phyloP scores from a whole-genome alignment of 768 basidiomycete genomes.

The Serpula lacrymans region DNA sequence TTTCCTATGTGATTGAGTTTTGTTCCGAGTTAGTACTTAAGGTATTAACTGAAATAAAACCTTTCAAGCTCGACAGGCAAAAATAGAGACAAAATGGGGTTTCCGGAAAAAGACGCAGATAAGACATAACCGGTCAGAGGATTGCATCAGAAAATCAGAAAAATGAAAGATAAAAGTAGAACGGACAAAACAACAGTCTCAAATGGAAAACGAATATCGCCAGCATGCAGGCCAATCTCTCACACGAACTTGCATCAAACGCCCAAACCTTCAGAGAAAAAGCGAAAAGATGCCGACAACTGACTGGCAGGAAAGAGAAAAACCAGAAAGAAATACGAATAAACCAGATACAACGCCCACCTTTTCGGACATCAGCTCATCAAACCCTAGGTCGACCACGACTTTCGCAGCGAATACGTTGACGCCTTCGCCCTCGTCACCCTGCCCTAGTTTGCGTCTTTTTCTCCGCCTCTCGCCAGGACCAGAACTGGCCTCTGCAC shows the following conservation, averaged over 20 bases:
- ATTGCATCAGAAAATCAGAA: too few species aligned
- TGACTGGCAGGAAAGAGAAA: neutral
- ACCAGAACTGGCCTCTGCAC: too few species aligned
- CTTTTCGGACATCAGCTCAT: slow-evolving; percentile 90
- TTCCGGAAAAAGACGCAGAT: too few species aligned
- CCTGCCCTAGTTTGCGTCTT: slow-evolving; percentile 20
- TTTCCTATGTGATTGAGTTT: slow-evolving; percentile 62
- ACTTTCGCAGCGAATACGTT: slow-evolving; percentile 57
- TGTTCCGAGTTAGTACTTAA: too few species aligned
- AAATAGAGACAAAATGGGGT: too few species aligned
- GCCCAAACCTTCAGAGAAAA: neutral
- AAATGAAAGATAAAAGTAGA: too few species aligned
- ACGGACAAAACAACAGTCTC: too few species aligned
- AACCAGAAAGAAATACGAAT: slow-evolving; percentile 9
- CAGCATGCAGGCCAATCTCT: neutral
- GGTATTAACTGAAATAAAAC: too few species aligned
- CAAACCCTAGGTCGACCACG: slow-evolving; percentile 88
- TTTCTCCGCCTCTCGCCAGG: slow-evolving; percentile 16
- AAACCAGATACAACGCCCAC: slow-evolving; percentile 57
- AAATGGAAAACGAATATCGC: neutral
- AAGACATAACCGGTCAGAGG: too few species aligned
- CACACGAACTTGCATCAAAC: neutral
- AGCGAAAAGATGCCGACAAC: neutral
- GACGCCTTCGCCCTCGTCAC: slow-evolving; percentile 35
- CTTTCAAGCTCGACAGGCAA: too few species aligned